Evolutionary conservation across 768 basidiomycete genomes (phyloP).

Genomic region (Mycena floridula): DNA sequence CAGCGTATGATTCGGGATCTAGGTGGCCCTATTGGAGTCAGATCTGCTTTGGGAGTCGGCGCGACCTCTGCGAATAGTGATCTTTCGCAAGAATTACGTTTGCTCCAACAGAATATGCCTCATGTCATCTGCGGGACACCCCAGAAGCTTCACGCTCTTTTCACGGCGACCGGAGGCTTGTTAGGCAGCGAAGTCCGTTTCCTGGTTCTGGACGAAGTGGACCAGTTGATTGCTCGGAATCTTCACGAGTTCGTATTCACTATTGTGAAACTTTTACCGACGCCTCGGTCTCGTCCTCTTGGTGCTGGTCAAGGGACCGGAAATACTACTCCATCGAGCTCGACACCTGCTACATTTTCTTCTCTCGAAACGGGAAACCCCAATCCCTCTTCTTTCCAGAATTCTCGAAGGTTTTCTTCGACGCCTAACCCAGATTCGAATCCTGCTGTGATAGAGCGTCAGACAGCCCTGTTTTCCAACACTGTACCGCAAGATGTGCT

Average conservation of each 20-base stretch:
- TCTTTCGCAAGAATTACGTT: constrained; percentile 69
- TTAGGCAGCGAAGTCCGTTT: constrained; percentile 83
- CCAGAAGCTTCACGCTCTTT: constrained; percentile 90
- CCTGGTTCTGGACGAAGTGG: constrained; percentile 95
- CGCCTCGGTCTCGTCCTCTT: constrained; percentile 68
- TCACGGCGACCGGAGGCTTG: constrained; percentile 74
- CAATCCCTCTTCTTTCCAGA: constrained; percentile 28
- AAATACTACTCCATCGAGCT: constrained; percentile 26
- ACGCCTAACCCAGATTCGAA: constrained; percentile 39
- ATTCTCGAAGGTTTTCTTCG: constrained; percentile 55
- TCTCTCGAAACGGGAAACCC: constrained; percentile 39
- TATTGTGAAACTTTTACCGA: constrained; percentile 89
- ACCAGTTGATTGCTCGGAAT: constrained; percentile 96
- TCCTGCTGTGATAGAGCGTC: constrained; percentile 58
- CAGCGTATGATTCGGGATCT: constrained; percentile 93
- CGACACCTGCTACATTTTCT: constrained; percentile 36
- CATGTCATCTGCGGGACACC: constrained; percentile 97
- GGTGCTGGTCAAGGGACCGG: constrained; percentile 35
- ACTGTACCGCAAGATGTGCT: constrained; percentile 98
- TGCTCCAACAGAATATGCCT: constrained; percentile 86
- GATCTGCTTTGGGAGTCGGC: constrained; percentile 85
- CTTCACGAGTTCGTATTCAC: constrained; percentile 92
- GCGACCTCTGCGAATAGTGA: constrained; percentile 57
- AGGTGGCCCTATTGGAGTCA: constrained; percentile 88
- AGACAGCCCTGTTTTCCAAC: constrained; percentile 94